Conservation (phyloP, 73 alveolate species). For the Symbiodinium pilosum region DNA sequence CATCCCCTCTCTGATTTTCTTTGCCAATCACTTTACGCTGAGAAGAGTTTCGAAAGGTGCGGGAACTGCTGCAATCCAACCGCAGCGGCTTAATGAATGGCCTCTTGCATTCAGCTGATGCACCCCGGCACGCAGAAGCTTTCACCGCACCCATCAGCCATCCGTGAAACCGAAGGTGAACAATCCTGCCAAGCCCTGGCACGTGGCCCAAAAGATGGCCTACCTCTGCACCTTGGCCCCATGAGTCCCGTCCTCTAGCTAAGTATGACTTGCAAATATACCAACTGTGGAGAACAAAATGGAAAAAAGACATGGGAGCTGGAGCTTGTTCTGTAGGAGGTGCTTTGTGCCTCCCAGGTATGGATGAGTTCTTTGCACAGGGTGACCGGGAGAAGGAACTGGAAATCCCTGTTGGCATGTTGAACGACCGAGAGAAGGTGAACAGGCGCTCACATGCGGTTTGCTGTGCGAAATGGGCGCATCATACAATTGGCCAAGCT, state of each 20-base stretch:
- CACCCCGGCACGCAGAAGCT: background rate
- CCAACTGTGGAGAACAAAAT: background rate
- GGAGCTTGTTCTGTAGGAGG: background rate
- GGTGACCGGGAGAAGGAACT: constrained; percentile 78
- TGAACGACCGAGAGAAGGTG: constrained; percentile 76
- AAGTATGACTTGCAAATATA: too few species aligned
- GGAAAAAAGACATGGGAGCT: background rate
- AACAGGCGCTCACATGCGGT: constrained; percentile 13
- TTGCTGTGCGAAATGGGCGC: too few species aligned
- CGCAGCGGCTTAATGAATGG: constrained; percentile 24
- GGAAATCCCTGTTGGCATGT: constrained; percentile 64
- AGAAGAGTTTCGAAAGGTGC: constrained; percentile 1
- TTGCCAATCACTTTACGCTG: background rate
- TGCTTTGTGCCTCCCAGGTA: background rate
- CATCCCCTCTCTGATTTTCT: background rate
- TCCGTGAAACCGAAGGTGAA: constrained; percentile 42
- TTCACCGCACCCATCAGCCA: background rate
- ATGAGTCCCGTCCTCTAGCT: background rate
- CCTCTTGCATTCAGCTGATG: constrained; percentile 75
- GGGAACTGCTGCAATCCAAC: constrained; percentile 29
- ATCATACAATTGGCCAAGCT: too few species aligned
- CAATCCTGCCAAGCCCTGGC: constrained; percentile 90
- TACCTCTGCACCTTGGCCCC: background rate
- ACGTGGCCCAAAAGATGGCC: constrained; percentile 59
- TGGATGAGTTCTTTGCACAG: constrained; percentile 89